Evolutionary conservation across 2,329 filamentous ascomycete species (phyloP).

Genomic region (Diplodia scrobiculata): DNA sequence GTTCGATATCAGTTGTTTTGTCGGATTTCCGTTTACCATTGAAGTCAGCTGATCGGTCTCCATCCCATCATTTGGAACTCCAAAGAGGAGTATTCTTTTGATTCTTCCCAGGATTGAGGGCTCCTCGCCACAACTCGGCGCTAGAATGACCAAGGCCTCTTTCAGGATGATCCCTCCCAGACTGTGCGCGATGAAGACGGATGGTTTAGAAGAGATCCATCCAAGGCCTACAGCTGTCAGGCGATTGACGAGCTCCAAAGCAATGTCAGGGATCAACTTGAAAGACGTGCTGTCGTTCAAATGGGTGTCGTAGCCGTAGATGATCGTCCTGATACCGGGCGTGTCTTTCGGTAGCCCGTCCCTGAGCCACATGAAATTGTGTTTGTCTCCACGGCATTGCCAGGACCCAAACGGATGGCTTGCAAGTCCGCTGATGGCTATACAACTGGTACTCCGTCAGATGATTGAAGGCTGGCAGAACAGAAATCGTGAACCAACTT

Average conservation of each 20-base stretch:
- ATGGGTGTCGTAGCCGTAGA: conserved; percentile 1
- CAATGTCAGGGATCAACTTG: not conserved
- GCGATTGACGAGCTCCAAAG: not conserved
- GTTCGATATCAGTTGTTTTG: not conserved
- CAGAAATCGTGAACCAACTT: not conserved
- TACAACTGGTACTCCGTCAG: not conserved
- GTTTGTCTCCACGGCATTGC: not conserved
- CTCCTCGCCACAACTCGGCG: not conserved
- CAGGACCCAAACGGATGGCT: conserved; percentile 7
- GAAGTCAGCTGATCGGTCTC: not conserved
- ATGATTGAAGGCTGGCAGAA: not conserved
- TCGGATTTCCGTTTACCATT: conserved; percentile 1
- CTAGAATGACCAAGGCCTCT: not conserved
- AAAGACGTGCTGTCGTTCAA: not conserved
- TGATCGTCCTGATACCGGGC: not conserved
- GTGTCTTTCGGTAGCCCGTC: not conserved
- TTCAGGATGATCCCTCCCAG: conserved; percentile 2
- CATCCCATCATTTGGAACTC: not conserved
- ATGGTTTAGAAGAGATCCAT: not conserved
- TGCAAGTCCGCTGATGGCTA: not conserved
- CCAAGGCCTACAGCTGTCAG: not conserved
- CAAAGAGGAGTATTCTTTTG: not conserved
- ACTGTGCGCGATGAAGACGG: not conserved
- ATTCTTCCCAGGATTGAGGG: not conserved
- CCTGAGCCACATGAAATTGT: conserved; percentile 3